Evolutionary conservation across 116 monocot genomes (phyloP), one percentile per base, ranked within the genome.

Genomic region (Posidonia oceanica): DNA sequence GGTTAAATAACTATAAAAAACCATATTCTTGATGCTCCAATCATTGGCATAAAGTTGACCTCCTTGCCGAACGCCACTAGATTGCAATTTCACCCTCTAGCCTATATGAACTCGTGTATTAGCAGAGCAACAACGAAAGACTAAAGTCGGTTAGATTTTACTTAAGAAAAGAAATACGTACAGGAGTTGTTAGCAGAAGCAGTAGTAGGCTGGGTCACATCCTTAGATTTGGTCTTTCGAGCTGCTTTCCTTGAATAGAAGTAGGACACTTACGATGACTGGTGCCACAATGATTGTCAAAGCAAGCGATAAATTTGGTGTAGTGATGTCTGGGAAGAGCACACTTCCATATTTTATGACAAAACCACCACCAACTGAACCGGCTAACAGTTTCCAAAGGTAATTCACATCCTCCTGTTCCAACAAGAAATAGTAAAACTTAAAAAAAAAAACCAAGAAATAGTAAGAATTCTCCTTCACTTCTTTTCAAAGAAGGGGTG

Each of bases 331-430:
- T 4, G 96, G 91, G 29, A 91, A 82, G 66, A 91, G 41, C 72
- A 82, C 69, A 68, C 91, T 89, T 60, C 96, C 96, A 68, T 91
- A 89, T 71, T 96, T 96, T 64, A 96, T 78, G 54, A 77, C 74
- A 13, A 80, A 52, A 55, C 78, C 88, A 63, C 81, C 80, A 23
- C 75, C 81, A 60, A 88, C 60, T 12, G 89, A 86, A 36, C 89
- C 87, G 65, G 73, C 81, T 56, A 78, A 77, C 68, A 87, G 51
- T 72, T 87, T 87, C 82, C 62, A 78, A 37, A 96, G 55, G 76
- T 91, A 96, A 51, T 61, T 75, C 2, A 74, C 52, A 61, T 96
- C 96, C 71, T 85, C 56, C 61, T 39, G 66, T 42, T 44, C 42
- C 66, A 42, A 66, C 11, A 13, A 66, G 41, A n/a, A 66, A 5